A percentile compares a stretch with the other conserved stretches of the same genome.
Evolutionary conservation across 2,329 filamentous ascomycete species (phyloP).

Genomic region (Bimuria novae-zelandiae): DNA sequence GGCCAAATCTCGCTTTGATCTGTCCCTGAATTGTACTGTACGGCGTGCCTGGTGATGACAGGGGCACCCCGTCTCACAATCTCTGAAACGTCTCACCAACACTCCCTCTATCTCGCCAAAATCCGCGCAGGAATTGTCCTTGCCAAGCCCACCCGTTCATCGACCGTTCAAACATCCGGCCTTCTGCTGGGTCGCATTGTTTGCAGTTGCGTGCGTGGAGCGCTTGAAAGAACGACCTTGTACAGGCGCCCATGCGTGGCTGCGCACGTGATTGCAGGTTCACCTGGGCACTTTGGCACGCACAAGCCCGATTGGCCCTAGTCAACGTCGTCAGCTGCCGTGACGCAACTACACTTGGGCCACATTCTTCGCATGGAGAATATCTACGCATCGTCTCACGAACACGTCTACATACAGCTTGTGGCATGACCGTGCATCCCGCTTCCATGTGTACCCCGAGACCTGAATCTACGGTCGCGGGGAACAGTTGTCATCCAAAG

Average conservation of each 20-base stretch:
- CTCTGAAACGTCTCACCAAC: slow-evolving; percentile 9
- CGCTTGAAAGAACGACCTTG: too few species aligned
- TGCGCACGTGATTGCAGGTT: too few species aligned
- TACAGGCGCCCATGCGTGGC: too few species aligned
- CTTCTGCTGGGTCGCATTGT: background rate
- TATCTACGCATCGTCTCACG: slow-evolving; percentile 1
- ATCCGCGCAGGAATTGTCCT: background rate
- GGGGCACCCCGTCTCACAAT: slow-evolving; percentile 2
- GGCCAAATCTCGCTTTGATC: slow-evolving; percentile 3
- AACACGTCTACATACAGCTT: slow-evolving; percentile 10
- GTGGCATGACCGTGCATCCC: slow-evolving; percentile 7
- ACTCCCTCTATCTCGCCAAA: slow-evolving; percentile 5
- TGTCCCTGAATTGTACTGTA: background rate
- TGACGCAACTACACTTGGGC: background rate
- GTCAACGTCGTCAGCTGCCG: slow-evolving; percentile 19
- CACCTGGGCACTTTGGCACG: too few species aligned
- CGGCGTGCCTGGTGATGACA: background rate
- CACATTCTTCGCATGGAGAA: background rate
- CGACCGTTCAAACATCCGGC: slow-evolving; percentile 6
- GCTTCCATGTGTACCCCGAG: slow-evolving; percentile 7
- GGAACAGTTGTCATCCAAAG: background rate
- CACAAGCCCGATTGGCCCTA: too few species aligned
- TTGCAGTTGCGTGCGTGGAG: too few species aligned
- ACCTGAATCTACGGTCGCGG: background rate
- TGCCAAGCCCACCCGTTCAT: background rate